These are phyloP conservation scores for Mucor sp. DNA, from an alignment of 371 early-diverging fungal genomes.

Conservation along the genomic window DNA sequence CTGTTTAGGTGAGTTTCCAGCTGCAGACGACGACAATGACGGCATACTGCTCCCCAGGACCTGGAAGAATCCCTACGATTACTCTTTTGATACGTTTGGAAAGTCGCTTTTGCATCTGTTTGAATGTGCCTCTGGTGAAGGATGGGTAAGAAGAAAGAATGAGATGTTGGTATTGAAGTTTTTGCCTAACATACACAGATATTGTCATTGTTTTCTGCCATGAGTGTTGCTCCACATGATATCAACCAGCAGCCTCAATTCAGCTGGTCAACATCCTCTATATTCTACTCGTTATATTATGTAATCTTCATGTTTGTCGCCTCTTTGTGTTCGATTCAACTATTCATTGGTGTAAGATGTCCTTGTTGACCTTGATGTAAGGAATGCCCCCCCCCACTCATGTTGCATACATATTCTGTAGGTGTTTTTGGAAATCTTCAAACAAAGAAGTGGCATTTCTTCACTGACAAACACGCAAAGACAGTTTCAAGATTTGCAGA, in stretches of 20 bases:
- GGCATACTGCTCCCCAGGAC: conserved; percentile 43
- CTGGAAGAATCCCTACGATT: conserved; percentile 57
- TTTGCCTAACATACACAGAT: too few relatives aligned
- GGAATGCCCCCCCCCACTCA: too few relatives aligned
- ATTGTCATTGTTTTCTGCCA: conserved; percentile 38
- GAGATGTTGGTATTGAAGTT: too few relatives aligned
- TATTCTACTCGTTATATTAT: conserved; percentile 50
- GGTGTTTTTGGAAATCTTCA: conserved; percentile 53
- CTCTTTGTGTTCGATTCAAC: conserved; percentile 54
- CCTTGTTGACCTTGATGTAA: too few relatives aligned
- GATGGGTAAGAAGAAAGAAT: conserved; percentile 42
- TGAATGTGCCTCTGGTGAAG: conserved; percentile 61
- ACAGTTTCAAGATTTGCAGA: conserved; percentile 53
- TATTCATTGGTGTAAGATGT: conserved; percentile 52
- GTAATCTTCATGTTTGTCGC: conserved; percentile 57
- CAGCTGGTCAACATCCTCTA: conserved; percentile 34
- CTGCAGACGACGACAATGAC: conserved; percentile 25
- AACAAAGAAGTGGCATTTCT: conserved; percentile 53
- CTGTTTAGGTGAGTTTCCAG: conserved; percentile 47
- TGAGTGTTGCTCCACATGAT: conserved; percentile 32
- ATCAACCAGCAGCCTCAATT: conserved; percentile 39
- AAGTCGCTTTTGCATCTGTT: conserved; percentile 46
- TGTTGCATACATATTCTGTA: too few relatives aligned
- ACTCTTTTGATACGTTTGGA: conserved; percentile 54
- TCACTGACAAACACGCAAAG: conserved; percentile 53